phyloP scores from a whole-genome alignment of 2,329 filamentous ascomycete genomes.

The Seiridium unicorne region DNA sequence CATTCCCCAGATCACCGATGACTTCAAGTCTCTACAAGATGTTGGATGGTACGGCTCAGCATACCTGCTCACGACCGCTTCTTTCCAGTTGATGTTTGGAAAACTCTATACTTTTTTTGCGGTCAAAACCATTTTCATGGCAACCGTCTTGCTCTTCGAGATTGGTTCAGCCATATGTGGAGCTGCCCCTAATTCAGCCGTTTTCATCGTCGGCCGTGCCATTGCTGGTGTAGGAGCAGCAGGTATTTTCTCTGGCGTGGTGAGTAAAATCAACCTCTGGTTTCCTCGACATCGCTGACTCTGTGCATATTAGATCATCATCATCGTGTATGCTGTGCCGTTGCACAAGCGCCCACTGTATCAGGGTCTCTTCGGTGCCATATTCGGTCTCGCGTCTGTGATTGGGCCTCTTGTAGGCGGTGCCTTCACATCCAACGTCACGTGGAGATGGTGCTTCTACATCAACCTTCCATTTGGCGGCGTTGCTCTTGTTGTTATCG shows the following conservation, averaged over 20 bases:
- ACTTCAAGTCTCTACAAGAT: constrained; percentile 34
- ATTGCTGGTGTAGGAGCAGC: constrained; percentile 36
- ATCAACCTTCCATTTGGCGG: constrained; percentile 37
- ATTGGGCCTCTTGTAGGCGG: constrained; percentile 36
- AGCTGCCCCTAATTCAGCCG: constrained; percentile 35
- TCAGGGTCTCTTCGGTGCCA: constrained; percentile 32
- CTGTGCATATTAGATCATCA: constrained; percentile 20
- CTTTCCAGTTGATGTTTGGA: constrained; percentile 38
- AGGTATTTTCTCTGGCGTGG: constrained; percentile 35
- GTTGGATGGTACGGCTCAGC: constrained; percentile 39
- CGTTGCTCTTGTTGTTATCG: constrained; percentile 24
- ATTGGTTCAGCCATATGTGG: constrained; percentile 38
- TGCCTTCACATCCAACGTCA: constrained; percentile 33
- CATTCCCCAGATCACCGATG: constrained; percentile 37
- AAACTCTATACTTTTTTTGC: constrained; percentile 38
- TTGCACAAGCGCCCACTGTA: constrained; percentile 30
- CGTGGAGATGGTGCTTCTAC: constrained; percentile 39
- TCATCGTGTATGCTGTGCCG: constrained; percentile 32
- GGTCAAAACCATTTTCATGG: constrained; percentile 30
- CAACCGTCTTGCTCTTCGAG: constrained; percentile 32
- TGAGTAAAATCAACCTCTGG: constrained; percentile 17
- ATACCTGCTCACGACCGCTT: constrained; percentile 33
- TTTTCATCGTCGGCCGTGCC: constrained; percentile 39
- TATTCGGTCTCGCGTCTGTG: constrained; percentile 33
- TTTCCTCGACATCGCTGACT: constrained; percentile 5